Conservation (phyloP, 371 early-diverging fungal species). For the Phascolomyces articulosus region DNA sequence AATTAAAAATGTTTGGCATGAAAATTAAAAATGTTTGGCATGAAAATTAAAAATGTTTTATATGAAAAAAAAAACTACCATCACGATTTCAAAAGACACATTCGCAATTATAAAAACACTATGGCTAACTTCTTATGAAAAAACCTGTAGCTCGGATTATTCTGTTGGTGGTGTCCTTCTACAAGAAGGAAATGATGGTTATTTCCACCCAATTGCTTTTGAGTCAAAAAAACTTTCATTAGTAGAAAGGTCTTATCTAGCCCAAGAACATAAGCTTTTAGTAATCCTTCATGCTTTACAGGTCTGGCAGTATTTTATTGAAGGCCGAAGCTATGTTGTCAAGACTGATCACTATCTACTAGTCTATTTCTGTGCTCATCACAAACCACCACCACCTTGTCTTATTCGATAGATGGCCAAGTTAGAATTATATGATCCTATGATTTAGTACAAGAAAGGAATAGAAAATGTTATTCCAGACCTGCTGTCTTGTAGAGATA, state of each 20-base stretch:
- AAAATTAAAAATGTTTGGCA: no score
- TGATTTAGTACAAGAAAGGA: constrained; percentile 29
- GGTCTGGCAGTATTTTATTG: constrained; percentile 34
- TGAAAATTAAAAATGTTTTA: no score
- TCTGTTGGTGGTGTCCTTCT: constrained; percentile 32
- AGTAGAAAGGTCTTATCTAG: constrained; percentile 19
- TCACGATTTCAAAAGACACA: no score
- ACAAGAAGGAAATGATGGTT: constrained; percentile 17
- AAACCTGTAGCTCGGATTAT: constrained; percentile 26
- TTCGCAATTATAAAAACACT: no score
- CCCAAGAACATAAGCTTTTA: constrained; percentile 42
- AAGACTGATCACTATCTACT: constrained; percentile 30
- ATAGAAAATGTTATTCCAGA: constrained; percentile 27
- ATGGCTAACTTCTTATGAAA: no score
- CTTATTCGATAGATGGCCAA: constrained; percentile 21
- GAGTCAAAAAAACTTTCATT: constrained; percentile 22
- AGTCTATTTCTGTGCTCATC: constrained; percentile 18
- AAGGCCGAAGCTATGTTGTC: constrained; percentile 21
- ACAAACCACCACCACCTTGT: neutral
- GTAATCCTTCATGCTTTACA: constrained; percentile 36
- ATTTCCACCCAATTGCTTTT: constrained; percentile 18
- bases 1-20: no score
- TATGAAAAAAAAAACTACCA: no score
- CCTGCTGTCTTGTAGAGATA: constrained; percentile 19
- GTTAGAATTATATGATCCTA: constrained; percentile 22